Evolutionary conservation across 805 yeast genomes (phyloP).

Genomic region (Metschnikowia arizonensis): DNA sequence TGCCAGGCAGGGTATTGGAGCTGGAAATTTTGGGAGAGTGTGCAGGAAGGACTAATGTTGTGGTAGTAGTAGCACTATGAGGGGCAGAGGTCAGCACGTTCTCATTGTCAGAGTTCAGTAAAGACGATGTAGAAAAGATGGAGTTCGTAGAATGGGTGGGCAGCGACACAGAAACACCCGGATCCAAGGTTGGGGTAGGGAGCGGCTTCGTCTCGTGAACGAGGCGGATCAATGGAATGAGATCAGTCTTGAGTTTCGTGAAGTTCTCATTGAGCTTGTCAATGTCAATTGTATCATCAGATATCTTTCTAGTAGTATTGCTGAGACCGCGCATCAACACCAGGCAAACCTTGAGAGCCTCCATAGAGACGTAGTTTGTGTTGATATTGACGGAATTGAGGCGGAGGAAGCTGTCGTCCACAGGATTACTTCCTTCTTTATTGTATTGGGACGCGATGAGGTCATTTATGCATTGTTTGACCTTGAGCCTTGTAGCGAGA

Average conservation of each 20-base stretch:
- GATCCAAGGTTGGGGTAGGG: slow-evolving; percentile 57
- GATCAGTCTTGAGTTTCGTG: slow-evolving; percentile 55
- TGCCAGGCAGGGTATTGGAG: neutral
- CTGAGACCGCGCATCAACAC: slow-evolving; percentile 36
- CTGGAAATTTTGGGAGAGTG: slow-evolving; percentile 1
- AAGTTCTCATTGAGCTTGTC: slow-evolving; percentile 51
- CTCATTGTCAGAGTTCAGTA: slow-evolving; percentile 15
- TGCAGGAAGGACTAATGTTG: neutral
- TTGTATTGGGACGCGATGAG: slow-evolving; percentile 39
- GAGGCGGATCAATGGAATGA: slow-evolving; percentile 58
- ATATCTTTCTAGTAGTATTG: slow-evolving; percentile 12
- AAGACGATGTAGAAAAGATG: slow-evolving; percentile 11
- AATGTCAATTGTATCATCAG: slow-evolving; percentile 25
- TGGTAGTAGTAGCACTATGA: neutral
- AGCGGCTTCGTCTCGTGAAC: slow-evolving; percentile 64
- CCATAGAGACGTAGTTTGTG: slow-evolving; percentile 33
- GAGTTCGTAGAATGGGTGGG: slow-evolving; percentile 26
- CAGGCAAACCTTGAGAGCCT: slow-evolving; percentile 35
- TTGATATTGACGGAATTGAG: slow-evolving; percentile 32
- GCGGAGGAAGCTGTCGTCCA: slow-evolving; percentile 22
- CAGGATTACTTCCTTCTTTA: slow-evolving; percentile 12
- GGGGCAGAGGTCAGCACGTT: slow-evolving; percentile 6
- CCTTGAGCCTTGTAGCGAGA: slow-evolving; percentile 51
- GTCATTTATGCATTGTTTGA: slow-evolving; percentile 58
- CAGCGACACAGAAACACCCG: slow-evolving; percentile 29